Evolutionary conservation across 129 eudicot species (phyloP).

Genomic region (Heracleum sosnowskyi): DNA sequence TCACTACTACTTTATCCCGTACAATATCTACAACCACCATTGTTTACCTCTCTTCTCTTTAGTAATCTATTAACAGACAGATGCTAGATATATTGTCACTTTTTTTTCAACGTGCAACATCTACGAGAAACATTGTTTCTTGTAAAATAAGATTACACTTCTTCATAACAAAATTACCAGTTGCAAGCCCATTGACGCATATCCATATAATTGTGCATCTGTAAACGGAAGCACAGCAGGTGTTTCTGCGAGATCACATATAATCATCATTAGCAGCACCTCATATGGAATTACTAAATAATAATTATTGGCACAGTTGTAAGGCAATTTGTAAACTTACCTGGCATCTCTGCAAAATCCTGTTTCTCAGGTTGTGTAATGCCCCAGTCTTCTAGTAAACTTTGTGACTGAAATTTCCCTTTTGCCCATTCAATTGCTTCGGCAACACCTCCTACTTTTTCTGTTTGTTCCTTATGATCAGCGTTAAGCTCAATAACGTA

Average conservation of each 20-base stretch:
- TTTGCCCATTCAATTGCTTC: conserved; percentile 97
- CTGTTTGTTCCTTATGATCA: conserved; percentile 22
- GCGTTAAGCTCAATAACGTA: conserved; percentile 60
- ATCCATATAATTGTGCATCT: conserved; percentile 25
- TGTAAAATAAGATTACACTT: neutral
- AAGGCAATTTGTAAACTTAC: conserved; percentile 10
- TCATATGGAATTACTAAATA: neutral
- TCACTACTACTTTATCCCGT: neutral
- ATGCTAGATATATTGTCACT: neutral
- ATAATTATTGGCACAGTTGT: neutral
- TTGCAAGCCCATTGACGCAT: conserved; percentile 28
- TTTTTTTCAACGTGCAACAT: neutral
- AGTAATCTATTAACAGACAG: neutral
- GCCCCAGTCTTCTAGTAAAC: conserved; percentile 14
- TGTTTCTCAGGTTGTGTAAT: conserved; percentile 18
- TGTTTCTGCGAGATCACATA: conserved; percentile 23
- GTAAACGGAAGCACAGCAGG: conserved; percentile 16
- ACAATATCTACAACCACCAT: neutral
- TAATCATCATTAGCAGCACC: neutral
- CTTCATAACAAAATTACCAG: conserved; percentile 19
- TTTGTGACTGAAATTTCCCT: conserved; percentile 38
- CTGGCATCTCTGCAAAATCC: conserved; percentile 20
- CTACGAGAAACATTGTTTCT: neutral
- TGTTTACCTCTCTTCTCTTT: neutral
- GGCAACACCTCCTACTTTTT: conserved; percentile 42